Base-by-base conservation (phyloP, 192 early-diverging fungal genomes). In the Entophlyctis helioformis region DNA sequence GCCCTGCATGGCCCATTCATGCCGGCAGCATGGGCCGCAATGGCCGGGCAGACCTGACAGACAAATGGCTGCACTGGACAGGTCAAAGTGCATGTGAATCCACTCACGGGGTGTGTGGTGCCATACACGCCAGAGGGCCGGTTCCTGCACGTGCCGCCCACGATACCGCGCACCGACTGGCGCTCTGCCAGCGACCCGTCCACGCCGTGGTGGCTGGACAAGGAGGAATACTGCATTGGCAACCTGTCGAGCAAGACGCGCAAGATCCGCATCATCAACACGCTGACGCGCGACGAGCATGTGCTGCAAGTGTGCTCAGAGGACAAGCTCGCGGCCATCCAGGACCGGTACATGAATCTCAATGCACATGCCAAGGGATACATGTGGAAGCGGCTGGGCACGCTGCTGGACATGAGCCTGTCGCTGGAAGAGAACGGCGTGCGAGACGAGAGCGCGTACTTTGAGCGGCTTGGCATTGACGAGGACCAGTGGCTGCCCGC, bases 301-400 rank as follows among this genome's bases (percentile, higher is more conserved):
- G 48, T 67, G 1, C 27, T 78, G 13, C 64, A 78, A 56, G 67
- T 76, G 8, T 76, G 71, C 26, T 42, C 64, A 2, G 71, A 74
- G 36, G 75, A 78, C 44, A 59, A 50, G 24, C 42, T 78, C 21
- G 39, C 56, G 0, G 75, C 75, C 1, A 72, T 78, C 29, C 72
- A 75, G 41, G 72, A 75, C 16, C 48, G 75, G 2, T 78, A 75
- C 48, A 32, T 64, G 32, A 23, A 36, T 2, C 55, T 59, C 39
- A 78, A 78, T 43, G 40, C 56, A 1, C 75, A 78, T 46, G 71
- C 75, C 15, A 78, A 72, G 45, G 71, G 71, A 10, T 78, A 78
- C 62, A 72, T 74, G 63, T 78, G 75, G 75, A 78, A 78, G 46
- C 50, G 69, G n/a, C 57, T 77, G 23, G 69, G 66, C 3, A 44